phyloP scores from a whole-genome alignment of 2,329 filamentous ascomycete species.

The Hypoxylon sp. region DNA sequence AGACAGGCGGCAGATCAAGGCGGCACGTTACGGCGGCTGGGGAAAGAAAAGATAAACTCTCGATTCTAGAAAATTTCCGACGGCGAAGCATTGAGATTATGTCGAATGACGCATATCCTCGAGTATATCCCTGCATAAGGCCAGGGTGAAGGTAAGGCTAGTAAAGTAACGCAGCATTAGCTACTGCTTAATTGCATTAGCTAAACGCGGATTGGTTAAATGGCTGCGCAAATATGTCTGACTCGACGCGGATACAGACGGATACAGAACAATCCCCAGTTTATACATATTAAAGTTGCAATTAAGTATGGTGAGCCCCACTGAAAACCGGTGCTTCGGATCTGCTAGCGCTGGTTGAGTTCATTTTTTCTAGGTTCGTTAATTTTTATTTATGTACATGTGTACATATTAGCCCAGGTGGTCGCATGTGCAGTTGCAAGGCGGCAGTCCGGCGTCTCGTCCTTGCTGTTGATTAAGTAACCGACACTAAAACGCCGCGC shows the following conservation, averaged over 20 bases:
- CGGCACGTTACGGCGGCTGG: slow-evolving; percentile 6
- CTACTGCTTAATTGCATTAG: slow-evolving; percentile 20
- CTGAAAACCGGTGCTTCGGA: slow-evolving; percentile 38
- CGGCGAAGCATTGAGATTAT: slow-evolving; percentile 30
- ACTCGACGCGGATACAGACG: slow-evolving; percentile 1
- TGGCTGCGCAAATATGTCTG: neutral
- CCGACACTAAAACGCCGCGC: slow-evolving; percentile 49
- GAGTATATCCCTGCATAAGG: slow-evolving; percentile 6
- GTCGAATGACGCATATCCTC: slow-evolving; percentile 41
- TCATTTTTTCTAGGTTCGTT: slow-evolving; percentile 35
- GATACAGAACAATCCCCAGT: neutral
- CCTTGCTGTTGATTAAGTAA: slow-evolving; percentile 45
- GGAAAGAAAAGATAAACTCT: slow-evolving; percentile 10
- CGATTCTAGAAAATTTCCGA: slow-evolving; percentile 40
- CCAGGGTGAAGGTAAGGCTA: neutral
- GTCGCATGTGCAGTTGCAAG: slow-evolving; percentile 36
- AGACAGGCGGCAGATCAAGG: slow-evolving; percentile 3
- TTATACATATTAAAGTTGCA: slow-evolving; percentile 18
- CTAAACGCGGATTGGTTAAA: slow-evolving; percentile 1
- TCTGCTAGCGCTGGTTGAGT: slow-evolving; percentile 30
- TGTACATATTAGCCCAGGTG: slow-evolving; percentile 14
- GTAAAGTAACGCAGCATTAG: neutral
- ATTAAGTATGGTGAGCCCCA: slow-evolving; percentile 24
- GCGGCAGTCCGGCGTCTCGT: slow-evolving; percentile 28
- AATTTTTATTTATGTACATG: slow-evolving; percentile 16